These are phyloP conservation scores for Rhynchosporium secalis DNA, from an alignment of 2,329 filamentous ascomycete genomes.

Conservation along the genomic window DNA sequence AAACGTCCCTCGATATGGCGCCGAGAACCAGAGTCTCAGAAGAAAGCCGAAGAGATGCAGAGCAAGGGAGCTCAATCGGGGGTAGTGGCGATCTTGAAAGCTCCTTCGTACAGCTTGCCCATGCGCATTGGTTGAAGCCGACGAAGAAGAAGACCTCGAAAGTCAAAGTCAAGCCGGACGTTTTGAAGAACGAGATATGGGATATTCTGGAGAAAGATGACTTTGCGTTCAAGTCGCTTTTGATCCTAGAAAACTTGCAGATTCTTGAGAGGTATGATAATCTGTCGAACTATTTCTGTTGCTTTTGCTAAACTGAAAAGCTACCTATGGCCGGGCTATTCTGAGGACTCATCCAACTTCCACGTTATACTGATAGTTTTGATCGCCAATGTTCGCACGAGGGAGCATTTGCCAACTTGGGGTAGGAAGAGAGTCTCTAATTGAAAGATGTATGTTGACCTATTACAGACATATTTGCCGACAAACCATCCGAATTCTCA, in stretches of 20 bases:
- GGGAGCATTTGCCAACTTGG: slow-evolving; percentile 88
- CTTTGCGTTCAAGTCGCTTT: slow-evolving; percentile 74
- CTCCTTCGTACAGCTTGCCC: slow-evolving; percentile 74
- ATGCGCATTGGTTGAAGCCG: slow-evolving; percentile 78
- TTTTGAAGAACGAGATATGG: slow-evolving; percentile 87
- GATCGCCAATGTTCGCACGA: slow-evolving; percentile 83
- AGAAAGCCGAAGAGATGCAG: slow-evolving; percentile 40
- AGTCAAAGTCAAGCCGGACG: slow-evolving; percentile 72
- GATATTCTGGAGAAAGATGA: slow-evolving; percentile 78
- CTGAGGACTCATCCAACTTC: slow-evolving; percentile 84
- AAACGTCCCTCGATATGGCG: slow-evolving; percentile 35
- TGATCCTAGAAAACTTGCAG: slow-evolving; percentile 87
- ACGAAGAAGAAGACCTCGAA: slow-evolving; percentile 61
- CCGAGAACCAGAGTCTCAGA: slow-evolving; percentile 36
- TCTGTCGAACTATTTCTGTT: background rate
- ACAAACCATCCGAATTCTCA: slow-evolving; percentile 80
- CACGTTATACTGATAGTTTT: slow-evolving; percentile 86
- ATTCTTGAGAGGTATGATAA: slow-evolving; percentile 73
- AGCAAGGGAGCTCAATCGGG: slow-evolving; percentile 59
- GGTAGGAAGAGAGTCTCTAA: slow-evolving; percentile 49
- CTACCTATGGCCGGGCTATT: slow-evolving; percentile 94
- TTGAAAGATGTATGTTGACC: slow-evolving; percentile 19
- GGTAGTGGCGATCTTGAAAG: slow-evolving; percentile 71
- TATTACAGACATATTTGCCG: slow-evolving; percentile 68
- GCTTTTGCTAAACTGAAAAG: slow-evolving; percentile 46